Base-by-base conservation (phyloP, 1,284 basidiomycete species). In the Cutaneotrichosporon sp. region DNA sequence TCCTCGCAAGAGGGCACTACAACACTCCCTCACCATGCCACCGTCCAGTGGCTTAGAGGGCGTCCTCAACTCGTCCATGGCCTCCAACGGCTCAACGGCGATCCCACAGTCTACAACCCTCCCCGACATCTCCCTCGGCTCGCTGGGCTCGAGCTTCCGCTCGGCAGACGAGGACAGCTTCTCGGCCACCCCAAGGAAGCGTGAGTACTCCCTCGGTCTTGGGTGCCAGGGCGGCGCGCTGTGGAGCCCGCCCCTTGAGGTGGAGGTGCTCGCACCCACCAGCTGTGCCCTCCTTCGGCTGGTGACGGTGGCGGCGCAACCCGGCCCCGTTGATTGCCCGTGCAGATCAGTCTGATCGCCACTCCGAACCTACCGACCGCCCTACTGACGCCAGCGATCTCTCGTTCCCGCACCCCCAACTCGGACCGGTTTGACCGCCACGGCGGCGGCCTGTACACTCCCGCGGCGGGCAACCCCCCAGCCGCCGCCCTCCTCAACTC, bases 71-170 rank as follows among this genome's bases (percentile, higher is more conserved):
- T 75, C 72, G 27, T 74, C 76, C 3, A 63, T 66, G 20, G 67
- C 68, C 11, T 66, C 67, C 10, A 70, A 72, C 54, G 72, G 71
- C 54, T 75, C 77, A 16, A 75, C 54, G 66, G 60, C 59, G 66
- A 22, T 60, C n/a, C 9, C 27, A 27, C 47, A 50, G 4, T 65
- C 62, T 9, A 53, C 69, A 47, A 79, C 79, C 2, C 56, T 80
- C 24, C 79, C 77, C 14, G 79, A 80, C 62, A 71, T 80, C 13
- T 73, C 78, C 1, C 70, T 80, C 4, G 79, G 75, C 1, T 78
- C 76, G 3, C 56, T 79, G 2, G 79, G 76, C 4, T 76, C 74
- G 14, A 73, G 70, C 43, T 80, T 80, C 61, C 69, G 74, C 56
- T 76, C 73, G 24, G 74, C 75, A 2, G 74, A 75, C 24, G 75